Evolutionary conservation across 768 basidiomycete genomes (phyloP), one percentile per base, ranked within the genome.

Genomic region (Amanita muscaria): DNA sequence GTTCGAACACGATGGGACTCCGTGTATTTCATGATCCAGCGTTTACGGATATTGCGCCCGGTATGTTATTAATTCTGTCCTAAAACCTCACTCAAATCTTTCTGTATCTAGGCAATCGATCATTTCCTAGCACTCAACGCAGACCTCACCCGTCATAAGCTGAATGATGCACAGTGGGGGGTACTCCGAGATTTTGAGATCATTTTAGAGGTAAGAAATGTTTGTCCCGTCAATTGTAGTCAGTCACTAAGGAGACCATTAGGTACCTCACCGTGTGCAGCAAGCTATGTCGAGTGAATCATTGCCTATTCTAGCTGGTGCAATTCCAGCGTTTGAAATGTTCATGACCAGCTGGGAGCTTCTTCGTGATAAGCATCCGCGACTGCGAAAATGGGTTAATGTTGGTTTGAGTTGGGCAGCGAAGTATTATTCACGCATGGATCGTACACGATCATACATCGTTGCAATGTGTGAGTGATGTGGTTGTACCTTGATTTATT

Each of bases 381-480:
- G 33, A 18, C 51, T 53, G 2, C 9, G 22, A 16, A 21, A 21
- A n/a, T 31, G 31, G 18, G 50, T 49, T 31, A 1, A 50, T 24
- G 29, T 36, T 19, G 46, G 49, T 9, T 40, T 53, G 4, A 15
- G 37, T 2, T 35, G 36, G 21, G 33, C 49, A 0, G 18, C 16
- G 15, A 53, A 53, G 18, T 53, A 53, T 33, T 50, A 53, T 18
- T 25, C 21, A 7, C 11, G 18, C 22, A 45, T 53, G 19, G 42
- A 48, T 25, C 16, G 48, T 2, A 53, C 49, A 15, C 7, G 3
- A 6, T 37, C 52, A 19, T 53, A 53, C 42, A 18, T 51, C 27
- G 32, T 51, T 6, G 33, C 49, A 10, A 50, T 50, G 49, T 50
- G 52, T 53, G 14, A 25, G 49, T 50, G 10, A 30, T 19, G 25